Conservation (phyloP, 768 basidiomycete species). For the Tricholoma hemisulphureum region DNA sequence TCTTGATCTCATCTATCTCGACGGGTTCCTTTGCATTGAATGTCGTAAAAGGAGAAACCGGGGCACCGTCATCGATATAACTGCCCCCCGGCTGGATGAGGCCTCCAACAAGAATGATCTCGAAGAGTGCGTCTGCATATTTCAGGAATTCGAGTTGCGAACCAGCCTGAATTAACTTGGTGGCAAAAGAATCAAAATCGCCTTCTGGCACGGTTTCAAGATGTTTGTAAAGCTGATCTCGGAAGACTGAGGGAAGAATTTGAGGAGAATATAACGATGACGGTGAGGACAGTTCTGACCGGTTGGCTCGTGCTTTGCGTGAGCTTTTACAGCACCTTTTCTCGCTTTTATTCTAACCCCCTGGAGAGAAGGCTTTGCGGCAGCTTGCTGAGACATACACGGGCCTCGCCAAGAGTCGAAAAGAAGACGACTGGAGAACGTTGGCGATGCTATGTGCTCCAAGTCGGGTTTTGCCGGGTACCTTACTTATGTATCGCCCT, state of each 20-base stretch:
- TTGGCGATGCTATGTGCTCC: neutral
- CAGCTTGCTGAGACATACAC: conserved; percentile 93
- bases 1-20: conserved; percentile 84
- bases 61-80: conserved; percentile 85
- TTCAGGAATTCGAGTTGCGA: conserved; percentile 92
- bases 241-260: conserved; percentile 60
- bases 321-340: conserved; percentile 89
- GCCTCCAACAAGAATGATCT: conserved; percentile 92
- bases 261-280: conserved; percentile 10
- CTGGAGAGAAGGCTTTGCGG: conserved; percentile 87
- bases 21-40: conserved; percentile 78
- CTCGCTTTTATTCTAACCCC: conserved; percentile 92
- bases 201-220: conserved; percentile 76
- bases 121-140: conserved; percentile 96
- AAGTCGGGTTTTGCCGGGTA: too few relatives aligned
- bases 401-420: conserved; percentile 18
- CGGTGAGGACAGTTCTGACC: conserved; percentile 37
- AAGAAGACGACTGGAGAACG: conserved; percentile 9
- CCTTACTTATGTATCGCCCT: too few relatives aligned
- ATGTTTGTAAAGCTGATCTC: conserved; percentile 90
- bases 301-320: conserved; percentile 90
- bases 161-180: conserved; percentile 89
- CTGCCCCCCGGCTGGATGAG: conserved; percentile 94
- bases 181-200: conserved; percentile 80
- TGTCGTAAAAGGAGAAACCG: conserved; percentile 85